Evolutionary conservation across 2,329 filamentous ascomycete genomes (phyloP).

Genomic region (Metarhizium anisopliae): DNA sequence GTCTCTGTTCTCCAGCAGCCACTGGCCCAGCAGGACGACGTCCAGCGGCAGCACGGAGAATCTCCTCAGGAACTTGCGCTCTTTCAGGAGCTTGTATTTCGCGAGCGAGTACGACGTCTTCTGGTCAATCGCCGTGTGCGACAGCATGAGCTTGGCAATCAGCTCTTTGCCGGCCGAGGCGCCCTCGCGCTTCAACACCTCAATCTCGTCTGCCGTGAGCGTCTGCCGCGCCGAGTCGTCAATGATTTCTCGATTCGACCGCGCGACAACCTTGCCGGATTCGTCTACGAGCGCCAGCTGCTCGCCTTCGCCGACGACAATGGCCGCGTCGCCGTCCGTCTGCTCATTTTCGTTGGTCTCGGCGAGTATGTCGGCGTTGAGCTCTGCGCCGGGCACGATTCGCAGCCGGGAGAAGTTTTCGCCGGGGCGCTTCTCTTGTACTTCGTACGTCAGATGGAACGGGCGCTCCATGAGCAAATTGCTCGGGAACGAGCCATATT

Average conservation of each 20-base stretch:
- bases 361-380: conserved; percentile 70
- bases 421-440: conserved; percentile 60
- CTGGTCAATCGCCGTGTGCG: conserved; percentile 82
- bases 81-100: conserved; percentile 93
- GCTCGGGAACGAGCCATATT: conserved; percentile 84
- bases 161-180: conserved; percentile 77
- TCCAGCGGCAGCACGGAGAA: conserved; percentile 84
- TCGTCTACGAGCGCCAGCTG: conserved; percentile 35
- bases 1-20: conserved; percentile 73
- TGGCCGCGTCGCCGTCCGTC: conserved; percentile 34
- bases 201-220: conserved; percentile 66
- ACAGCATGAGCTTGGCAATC: conserved; percentile 85
- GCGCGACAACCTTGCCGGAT: conserved; percentile 36
- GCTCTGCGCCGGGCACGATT: conserved; percentile 69
- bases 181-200: conserved; percentile 64
- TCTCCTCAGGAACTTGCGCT: conserved; percentile 82
- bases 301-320: conserved; percentile 27
- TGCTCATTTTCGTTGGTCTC: conserved; percentile 26
- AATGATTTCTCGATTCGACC: conserved; percentile 49
- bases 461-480: conserved; percentile 89
- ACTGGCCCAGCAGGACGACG: conserved; percentile 64
- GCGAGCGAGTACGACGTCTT: conserved; percentile 91
- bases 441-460: conserved; percentile 84
- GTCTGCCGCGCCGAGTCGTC: conserved; percentile 63
- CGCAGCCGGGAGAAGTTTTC: conserved; percentile 62